Base-by-base conservation (phyloP, 176 grass and related monocot genomes). In the Hsuehochloa calcarea region DNA sequence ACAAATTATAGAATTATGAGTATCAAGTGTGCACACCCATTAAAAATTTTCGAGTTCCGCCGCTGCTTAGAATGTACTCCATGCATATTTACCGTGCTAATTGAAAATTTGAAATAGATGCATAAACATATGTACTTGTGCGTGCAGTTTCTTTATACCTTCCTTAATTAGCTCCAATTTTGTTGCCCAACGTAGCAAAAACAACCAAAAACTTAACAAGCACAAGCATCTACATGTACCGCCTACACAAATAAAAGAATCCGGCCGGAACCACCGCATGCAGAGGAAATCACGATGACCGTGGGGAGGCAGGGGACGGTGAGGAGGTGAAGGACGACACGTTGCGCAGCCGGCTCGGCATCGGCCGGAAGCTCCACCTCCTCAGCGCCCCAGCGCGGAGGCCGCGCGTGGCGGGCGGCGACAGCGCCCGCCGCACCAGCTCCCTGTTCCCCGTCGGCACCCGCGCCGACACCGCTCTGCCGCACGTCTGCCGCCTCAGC, bases 321-420 rank as follows among this genome's bases (percentile, higher is more conserved):
- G 65, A 62, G 7, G 82, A 59, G 47, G 67, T 6, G 58, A 9
- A 50, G 7, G 55, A n/a, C 3, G 84, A 94, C 85, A 71, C 89
- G 68, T 95, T 88, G 72, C 89, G 80, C 22, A 95, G 91, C 1
- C 87, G 87, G 72, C 95, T 97, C 0, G 95, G 91, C 78, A 75
- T 74, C 10, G 87, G 89, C 51, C 85, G 82, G 92, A 97, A 97
- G 89, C 70, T 91, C 92, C 92, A 93, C 64, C 75, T 69, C 79
- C 90, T 77, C 10, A 85, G 82, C 7, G 72, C 68, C 7, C 72
- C 87, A 1, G 87, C 67, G 6, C 80, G 74, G 11, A 69, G 54
- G 52, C 61, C 77, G 1, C 86, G 70, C 58, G 74, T 41, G 41
- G 81, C 54, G 4, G 89, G 89, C 63, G 92, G 92, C 19, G 82